Base-by-base conservation (phyloP, 805 yeast genomes). In the Tetrapisispora pingtungensis region DNA sequence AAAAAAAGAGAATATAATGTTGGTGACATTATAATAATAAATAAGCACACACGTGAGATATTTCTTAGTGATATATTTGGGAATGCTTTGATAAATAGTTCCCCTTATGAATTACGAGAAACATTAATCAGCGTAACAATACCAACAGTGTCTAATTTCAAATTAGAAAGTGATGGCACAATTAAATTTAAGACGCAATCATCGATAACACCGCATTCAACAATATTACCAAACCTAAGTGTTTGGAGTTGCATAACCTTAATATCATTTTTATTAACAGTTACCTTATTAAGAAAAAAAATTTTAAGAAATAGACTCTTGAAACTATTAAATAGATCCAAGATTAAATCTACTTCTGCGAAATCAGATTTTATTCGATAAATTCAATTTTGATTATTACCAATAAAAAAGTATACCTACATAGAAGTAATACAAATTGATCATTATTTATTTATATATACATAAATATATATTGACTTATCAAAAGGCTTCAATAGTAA, bases 1-100 rank as follows among this genome's bases (percentile, higher is more conserved):
- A 49, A 61, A 1, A 52, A 56, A n/a, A 44, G 54, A 0, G 71
- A 65, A 49, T 19, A 35, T 3, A 47, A 59, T 10, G 56, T 64
- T 2, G 90, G 89, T 6, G 85, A 82, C 56, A 66, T 76, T 0
- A 54, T 84, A 1, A 59, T 84, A 2, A 61, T 81, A 30, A 73
- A 65, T 58, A 67, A 60, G 49, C 49, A 46, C 49, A 70, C 67
- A 52, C 66, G 39, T 4, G 32, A 50, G 43, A 52, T 61, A 46
- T 66, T 64, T 48, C 66, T 63, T 33, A 46, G 39, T 2, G 67
- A 64, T 48, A 44, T 63, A 3, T 44, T 46, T 22, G 82, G 80
- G 0, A 47, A 55, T 0, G 40, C 45, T 14, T 58, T 77, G 43
- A 60, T 46, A 3, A 62, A 66, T 40, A 62, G 61, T 8, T 68